Evolutionary conservation across 75 land plant genomes (phyloP).

Genomic region (Isoetes taiwanensis): DNA sequence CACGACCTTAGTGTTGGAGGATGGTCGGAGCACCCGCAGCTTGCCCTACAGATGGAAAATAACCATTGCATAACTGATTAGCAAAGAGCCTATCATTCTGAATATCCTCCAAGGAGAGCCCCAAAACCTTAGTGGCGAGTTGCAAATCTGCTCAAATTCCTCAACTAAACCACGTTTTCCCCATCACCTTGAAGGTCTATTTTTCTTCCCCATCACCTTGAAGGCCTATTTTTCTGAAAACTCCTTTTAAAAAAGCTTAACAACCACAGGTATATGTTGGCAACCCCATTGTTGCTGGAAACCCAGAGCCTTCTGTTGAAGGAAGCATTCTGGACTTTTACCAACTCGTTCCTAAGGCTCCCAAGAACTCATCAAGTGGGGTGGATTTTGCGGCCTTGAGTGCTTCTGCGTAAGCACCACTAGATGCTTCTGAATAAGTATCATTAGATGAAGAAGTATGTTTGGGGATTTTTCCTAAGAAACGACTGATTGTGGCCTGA

Average conservation of each 20-base stretch:
- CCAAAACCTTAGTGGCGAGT: background rate
- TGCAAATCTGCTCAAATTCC: conserved; percentile 1
- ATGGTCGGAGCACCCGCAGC: no score
- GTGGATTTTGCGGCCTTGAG: background rate
- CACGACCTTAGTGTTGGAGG: no score
- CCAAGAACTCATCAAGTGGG: background rate
- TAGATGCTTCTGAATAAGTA: no score
- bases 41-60: no score
- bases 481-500: conserved; percentile 1
- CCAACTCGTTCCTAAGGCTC: background rate
- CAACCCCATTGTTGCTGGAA: conserved; percentile 7
- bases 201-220: conserved; percentile 6
- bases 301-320: conserved; percentile 15
- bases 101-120: conserved; percentile 11
- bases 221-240: conserved; percentile 4
- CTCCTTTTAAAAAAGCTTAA: conserved; percentile 6
- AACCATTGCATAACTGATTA: conserved; percentile 11
- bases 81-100: background rate
- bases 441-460: background rate
- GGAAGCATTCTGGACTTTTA: conserved; percentile 4
- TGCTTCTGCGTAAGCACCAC: background rate
- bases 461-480: conserved; percentile 7
- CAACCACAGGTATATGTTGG: conserved; percentile 10
- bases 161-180: background rate
- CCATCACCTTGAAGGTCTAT: background rate